phyloP scores from a whole-genome alignment of 306 rosid species.

The Hippophae gyantsensis region DNA sequence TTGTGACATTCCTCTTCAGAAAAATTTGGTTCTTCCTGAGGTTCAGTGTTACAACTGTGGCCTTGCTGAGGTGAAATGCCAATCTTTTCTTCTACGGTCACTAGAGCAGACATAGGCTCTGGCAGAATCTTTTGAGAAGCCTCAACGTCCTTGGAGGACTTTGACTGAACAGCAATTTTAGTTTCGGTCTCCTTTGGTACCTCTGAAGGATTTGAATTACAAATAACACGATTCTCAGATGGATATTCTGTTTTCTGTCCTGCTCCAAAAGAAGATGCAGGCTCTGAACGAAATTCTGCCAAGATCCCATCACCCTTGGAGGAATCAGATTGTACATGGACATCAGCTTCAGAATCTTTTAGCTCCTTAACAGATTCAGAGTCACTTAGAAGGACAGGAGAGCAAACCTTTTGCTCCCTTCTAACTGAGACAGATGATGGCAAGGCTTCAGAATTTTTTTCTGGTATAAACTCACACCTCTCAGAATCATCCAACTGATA shows the following conservation, averaged over 20 bases:
- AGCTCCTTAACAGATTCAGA: background rate
- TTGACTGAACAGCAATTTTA: slow-evolving; percentile 3
- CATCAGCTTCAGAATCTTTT: slow-evolving; percentile 12
- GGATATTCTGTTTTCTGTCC: background rate
- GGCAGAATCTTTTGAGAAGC: background rate
- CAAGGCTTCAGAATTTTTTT: background rate
- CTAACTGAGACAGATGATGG: background rate
- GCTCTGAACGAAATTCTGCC: background rate
- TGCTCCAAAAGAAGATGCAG: background rate
- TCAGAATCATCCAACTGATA: background rate
- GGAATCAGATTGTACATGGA: slow-evolving; percentile 1
- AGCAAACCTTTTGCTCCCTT: background rate
- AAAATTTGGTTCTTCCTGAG: slow-evolving; percentile 5
- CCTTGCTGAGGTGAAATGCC: background rate
- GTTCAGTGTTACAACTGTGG: slow-evolving; percentile 1
- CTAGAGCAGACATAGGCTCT: background rate
- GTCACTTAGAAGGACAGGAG: slow-evolving; percentile 1
- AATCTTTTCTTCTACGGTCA: slow-evolving; percentile 2
- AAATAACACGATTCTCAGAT: background rate
- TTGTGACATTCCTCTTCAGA: background rate
- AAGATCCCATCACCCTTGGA: slow-evolving; percentile 6
- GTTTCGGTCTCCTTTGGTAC: slow-evolving; percentile 7
- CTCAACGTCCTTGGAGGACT: slow-evolving; percentile 1
- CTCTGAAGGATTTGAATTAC: background rate
- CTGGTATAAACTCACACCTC: background rate